Conservation (phyloP, 495 filamentous ascomycete species). For the Schizothecium vesticola region DNA sequence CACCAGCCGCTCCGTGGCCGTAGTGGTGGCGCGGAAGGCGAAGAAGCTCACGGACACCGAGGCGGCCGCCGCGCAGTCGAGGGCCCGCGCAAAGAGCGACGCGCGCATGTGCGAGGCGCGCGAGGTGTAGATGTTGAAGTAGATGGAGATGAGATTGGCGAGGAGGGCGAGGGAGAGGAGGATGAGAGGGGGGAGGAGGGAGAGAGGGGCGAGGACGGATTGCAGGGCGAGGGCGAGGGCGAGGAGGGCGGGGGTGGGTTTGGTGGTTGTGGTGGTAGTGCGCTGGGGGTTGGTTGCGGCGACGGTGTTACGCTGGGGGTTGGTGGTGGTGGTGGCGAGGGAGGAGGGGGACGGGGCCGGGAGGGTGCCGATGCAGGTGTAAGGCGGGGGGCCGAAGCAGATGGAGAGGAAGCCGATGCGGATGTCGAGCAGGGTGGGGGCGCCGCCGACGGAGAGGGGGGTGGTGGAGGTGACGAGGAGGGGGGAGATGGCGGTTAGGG, state of each 20-base stretch:
- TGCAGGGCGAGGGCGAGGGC: background rate
- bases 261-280: constrained; percentile 4
- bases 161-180: constrained; percentile 13
- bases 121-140: constrained; percentile 12
- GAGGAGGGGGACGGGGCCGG: too few species aligned
- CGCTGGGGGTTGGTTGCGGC: too few species aligned
- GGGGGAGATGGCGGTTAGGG: constrained; percentile 19
- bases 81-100: constrained; percentile 20
- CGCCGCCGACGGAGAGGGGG: constrained; percentile 13
- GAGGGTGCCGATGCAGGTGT: constrained; percentile 15
- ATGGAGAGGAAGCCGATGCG: constrained; percentile 20
- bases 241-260: constrained; percentile 4
- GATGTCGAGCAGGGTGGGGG: constrained; percentile 13
- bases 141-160: constrained; percentile 20
- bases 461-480: constrained; percentile 16
- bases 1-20: constrained; percentile 13
- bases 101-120: constrained; percentile 17
- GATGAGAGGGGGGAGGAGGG: background rate
- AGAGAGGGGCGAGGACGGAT: background rate
- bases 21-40: constrained; percentile 8
- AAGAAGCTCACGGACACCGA: constrained; percentile 4
- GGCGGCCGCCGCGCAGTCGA: constrained; percentile 24
- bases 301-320: constrained; percentile 4
- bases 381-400: constrained; percentile 22
- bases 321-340: background rate